Base-by-base conservation (phyloP, 805 yeast genomes). In the Lipomyces japonicus region DNA sequence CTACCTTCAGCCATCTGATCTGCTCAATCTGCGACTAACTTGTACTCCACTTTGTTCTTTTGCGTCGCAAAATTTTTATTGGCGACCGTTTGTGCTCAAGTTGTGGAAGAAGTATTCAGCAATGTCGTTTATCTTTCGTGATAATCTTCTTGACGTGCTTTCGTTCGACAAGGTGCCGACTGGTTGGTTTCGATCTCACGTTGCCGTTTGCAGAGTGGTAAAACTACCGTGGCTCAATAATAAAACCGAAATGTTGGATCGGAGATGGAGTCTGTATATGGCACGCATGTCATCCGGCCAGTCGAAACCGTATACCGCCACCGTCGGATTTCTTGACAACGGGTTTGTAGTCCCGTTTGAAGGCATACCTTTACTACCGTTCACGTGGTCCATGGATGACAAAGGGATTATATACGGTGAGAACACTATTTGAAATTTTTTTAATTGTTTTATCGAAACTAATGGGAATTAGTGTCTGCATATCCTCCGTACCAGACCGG, bases 161-260 rank as follows among this genome's bases (percentile, higher is more conserved):
- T n/a, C n/a, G n/a, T 44, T 44, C 21, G 44, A 26, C 32, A 42
- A 21, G 4, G 9, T 14, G 23, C 46, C 48, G 12, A n/a, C 6
- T 14, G 48, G 48, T 12, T 44, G 48, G 48, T 32, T 44, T n/a
- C 42, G 47, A 19, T 23, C 47, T 22, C 44, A 44, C 24, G 30
- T 36, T 14, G 44, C 48, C 12, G 21, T 44, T 10, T 37, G 35
- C 47, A 37, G n/a, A 10, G 30, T 41, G 2, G 49, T 44, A 26
- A 44, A 44, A 24, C 16, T 39, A 6, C 42, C 42, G 49, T 44
- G 48, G 48, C 16, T 44, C 2, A 34, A 35, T 12, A 41, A 24
- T 6, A 39, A 12, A 21, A 22, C 10, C 7, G 48, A 44, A 18
- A 21, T 39, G 2, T 23, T 31, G 16, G 30, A 35, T 2, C 14